Evolutionary conservation across 2,329 filamentous ascomycete species (phyloP), one percentile per base, ranked within the genome.

Genomic region (Alternaria metachromatica): DNA sequence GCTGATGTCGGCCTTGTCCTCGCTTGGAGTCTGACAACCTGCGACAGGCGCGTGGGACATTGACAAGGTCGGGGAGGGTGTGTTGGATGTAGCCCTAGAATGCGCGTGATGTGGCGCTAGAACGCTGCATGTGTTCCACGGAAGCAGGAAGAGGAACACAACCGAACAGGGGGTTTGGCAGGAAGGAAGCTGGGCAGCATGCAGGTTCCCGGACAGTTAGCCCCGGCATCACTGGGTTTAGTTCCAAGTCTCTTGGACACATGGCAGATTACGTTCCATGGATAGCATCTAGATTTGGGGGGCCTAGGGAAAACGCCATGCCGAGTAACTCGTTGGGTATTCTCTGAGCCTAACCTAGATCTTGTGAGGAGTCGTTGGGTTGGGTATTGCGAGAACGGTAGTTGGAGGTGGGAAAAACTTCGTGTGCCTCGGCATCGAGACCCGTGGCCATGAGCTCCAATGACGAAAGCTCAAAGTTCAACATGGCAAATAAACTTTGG

Each of bases 101-200:
- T 53, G 20, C 49, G 20, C 49, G 18, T 57, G 55, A 57, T 57
- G 55, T 55, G 53, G 53, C 53, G 53, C 53, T 55, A 44, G 53
- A 44, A 55, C 6, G 37, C 33, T 44, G 53, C 37, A 55, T 44
- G 49, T 53, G 49, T 53, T 53, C 30, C 30, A 37, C 49, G 49
- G 49, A 53, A 53, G 49, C 49, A 53, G 49, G 33, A 28, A 26
- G 37, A 28, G 21, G 28, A 53, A 53, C 28, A 23, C 30, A 41
- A 21, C 33, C 43, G 20, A 20, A 45, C 43, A 45, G 18, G 20
- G 43, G n/a, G 43, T 45, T 30, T 30, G 49, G 20, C 28, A 53
- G 15, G 49, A 53, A 37, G 21, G 51, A 33, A 33, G 49, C 49
- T 37, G 51, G 21, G 51, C 33, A 33, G 49, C 49, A 53, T 53